phyloP scores from a whole-genome alignment of 2,329 filamentous ascomycete species.

The Botrytis sinoallii region DNA sequence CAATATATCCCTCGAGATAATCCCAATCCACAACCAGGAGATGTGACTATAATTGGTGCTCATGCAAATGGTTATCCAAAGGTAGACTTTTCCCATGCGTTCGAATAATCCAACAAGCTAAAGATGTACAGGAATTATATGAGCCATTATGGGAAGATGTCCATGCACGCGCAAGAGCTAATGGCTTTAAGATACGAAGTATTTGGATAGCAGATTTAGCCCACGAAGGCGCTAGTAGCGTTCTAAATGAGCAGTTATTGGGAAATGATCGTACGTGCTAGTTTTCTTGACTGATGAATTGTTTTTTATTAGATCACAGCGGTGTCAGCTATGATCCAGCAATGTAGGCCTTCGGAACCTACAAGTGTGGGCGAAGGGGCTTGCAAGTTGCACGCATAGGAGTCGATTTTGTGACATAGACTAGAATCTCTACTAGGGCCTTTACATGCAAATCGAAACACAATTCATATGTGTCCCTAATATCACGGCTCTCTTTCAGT shows the following conservation, averaged over 20 bases:
- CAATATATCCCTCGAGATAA: constrained; percentile 81
- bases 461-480: neutral
- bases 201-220: constrained; percentile 85
- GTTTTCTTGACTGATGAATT: neutral
- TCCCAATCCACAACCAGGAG: constrained; percentile 62
- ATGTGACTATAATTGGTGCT: constrained; percentile 79
- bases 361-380: neutral
- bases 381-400: neutral
- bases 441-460: neutral
- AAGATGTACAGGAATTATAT: constrained; percentile 72
- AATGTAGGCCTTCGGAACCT: neutral
- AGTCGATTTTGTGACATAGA: neutral
- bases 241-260: constrained; percentile 69
- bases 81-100: constrained; percentile 44
- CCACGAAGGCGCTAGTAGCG: constrained; percentile 73
- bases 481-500: neutral
- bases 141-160: constrained; percentile 88
- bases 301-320: neutral
- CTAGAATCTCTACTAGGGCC: neutral
- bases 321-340: neutral
- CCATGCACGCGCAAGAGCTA: constrained; percentile 50
- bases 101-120: neutral
- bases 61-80: constrained; percentile 95
- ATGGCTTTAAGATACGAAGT: constrained; percentile 66
- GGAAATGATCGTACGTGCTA: constrained; percentile 75